phyloP scores from a whole-genome alignment of 1,139 yeast genomes.

The Kodamaea ohmeri region DNA sequence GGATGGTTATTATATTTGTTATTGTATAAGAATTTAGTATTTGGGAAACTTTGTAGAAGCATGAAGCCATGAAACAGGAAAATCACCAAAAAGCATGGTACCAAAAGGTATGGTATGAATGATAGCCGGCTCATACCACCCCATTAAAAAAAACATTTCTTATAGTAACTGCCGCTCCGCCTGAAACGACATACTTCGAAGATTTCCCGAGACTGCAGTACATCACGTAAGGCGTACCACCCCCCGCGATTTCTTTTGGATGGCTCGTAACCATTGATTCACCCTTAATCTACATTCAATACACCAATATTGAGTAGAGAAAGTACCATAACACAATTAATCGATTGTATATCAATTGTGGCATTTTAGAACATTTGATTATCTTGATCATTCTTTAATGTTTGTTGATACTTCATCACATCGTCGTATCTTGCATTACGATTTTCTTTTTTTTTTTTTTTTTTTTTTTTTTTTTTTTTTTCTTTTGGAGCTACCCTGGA shows the following conservation, averaged over 20 bases:
- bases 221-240: background rate
- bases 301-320: background rate
- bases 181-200: too few species aligned
- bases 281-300: too few species aligned
- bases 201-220: too few species aligned
- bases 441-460: too few species aligned
- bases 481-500: background rate
- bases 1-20: constrained; percentile 2
- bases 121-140: too few species aligned
- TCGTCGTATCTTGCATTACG: background rate
- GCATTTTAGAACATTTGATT: background rate
- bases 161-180: too few species aligned
- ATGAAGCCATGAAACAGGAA: background rate
- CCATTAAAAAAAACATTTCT: too few species aligned
- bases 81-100: too few species aligned
- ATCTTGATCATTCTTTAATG: too few species aligned
- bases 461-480: too few species aligned
- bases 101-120: too few species aligned
- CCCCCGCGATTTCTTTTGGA: background rate
- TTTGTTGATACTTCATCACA: background rate
- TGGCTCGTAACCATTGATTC: background rate
- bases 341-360: too few species aligned
- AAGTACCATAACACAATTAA: background rate
- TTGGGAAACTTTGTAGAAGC: background rate
- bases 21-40: background rate